These are phyloP conservation scores for Solanum appendiculatum DNA, from an alignment of 257 asterid genomes.

Conservation along the genomic window DNA sequence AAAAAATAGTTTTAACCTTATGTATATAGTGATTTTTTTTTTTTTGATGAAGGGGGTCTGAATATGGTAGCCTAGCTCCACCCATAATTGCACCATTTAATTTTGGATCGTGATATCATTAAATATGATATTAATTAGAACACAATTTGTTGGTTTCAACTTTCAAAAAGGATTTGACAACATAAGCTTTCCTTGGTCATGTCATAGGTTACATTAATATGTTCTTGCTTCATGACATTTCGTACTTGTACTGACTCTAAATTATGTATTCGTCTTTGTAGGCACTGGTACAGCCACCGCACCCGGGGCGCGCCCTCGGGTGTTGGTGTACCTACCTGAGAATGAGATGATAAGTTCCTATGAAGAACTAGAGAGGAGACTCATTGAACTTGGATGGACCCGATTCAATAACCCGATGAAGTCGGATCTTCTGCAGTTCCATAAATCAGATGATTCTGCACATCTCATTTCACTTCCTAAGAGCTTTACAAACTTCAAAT, in stretches of 20 bases:
- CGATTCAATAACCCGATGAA: conserved; percentile 9
- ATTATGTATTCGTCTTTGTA: background rate
- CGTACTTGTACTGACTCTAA: background rate
- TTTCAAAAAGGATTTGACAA: background rate
- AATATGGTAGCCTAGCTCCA: background rate
- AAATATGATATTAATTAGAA: background rate
- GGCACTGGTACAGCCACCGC: conserved; percentile 21
- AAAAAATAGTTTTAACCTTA: background rate
- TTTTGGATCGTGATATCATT: background rate
- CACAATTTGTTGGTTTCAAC: background rate
- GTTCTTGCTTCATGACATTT: background rate
- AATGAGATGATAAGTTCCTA: conserved; percentile 19
- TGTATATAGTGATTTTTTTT: background rate
- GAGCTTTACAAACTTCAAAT: conserved; percentile 12
- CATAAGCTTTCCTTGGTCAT: background rate
- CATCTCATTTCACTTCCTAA: conserved; percentile 27
- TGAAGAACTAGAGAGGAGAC: conserved; percentile 13
- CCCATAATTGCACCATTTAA: background rate
- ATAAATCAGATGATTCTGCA: conserved; percentile 17
- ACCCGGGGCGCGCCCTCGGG: conserved; percentile 26
- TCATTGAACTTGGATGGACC: conserved; percentile 21
- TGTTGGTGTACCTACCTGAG: conserved; percentile 18
- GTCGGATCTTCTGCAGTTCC: conserved; percentile 20
- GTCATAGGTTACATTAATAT: background rate
- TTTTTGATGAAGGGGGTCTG: background rate